Base-by-base conservation (phyloP, 306 rosid genomes). In the Dryas octopetala region DNA sequence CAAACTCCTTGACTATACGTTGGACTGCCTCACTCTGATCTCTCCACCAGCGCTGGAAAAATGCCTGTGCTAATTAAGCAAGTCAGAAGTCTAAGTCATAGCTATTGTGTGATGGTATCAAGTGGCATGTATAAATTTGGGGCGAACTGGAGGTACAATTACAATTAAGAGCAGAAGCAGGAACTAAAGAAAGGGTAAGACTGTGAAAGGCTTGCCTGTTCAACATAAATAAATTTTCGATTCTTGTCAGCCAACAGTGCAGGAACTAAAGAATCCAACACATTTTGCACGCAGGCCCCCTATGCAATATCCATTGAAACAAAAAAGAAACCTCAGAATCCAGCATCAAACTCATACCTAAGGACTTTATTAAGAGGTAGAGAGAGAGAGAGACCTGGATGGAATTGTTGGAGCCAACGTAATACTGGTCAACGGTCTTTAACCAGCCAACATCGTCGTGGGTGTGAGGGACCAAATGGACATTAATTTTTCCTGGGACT, bases 41-140 rank as follows among this genome's bases (percentile, higher is more conserved):
- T 53, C 90, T 88, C 98, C 98, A 94, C 98, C 98, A 91, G 28
- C 98, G 88, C 79, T 89, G 96, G 79, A 94, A 91, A 81, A 91
- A 91, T 19, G 98, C 98, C 98, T 94, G 78, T 46, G 80, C 73
- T 26, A 74, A 62, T 73, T 45, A 19, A 58, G 61, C 55, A 64
- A 46, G 45, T 32, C 19, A 40, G 38, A 32, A 32, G 38, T 32
- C 38, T 8, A 70, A 28, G 43, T 72, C 10, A 62, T 10, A n/a
- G 6, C 6, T 49, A 40, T 13, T 16, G 12, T 50, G 66, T 32
- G 38, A 32, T 32, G 38, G 38, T 32, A 51, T 11, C 43, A 68
- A 19, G 46, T 49, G 15, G 59, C 59, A 49, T 49, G 9, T 13
- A 58, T 19, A 7, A 23, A 60, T 41, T 3, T 43, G 17, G 63